phyloP scores from a whole-genome alignment of 306 rosid species.

The Rubus idaeus region DNA sequence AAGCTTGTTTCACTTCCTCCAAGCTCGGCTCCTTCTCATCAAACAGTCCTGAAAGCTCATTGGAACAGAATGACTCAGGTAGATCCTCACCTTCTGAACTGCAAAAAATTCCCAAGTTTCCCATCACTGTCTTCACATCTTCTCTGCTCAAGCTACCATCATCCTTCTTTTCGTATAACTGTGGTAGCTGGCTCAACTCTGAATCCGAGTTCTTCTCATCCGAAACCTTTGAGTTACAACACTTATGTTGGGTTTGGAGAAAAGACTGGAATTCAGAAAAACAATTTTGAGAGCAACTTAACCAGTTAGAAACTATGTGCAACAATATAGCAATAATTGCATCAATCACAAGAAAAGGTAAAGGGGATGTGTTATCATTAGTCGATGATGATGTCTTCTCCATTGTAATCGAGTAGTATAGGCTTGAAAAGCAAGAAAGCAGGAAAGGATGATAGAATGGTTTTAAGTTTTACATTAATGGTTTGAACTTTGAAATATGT shows the following conservation, averaged over 20 bases:
- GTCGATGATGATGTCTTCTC: conserved; percentile 21
- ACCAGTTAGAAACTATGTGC: conserved; percentile 8
- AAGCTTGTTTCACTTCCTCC: conserved; percentile 82
- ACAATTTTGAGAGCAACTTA: neutral
- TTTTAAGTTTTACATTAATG: neutral
- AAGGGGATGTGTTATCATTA: neutral
- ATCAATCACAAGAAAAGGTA: conserved; percentile 24
- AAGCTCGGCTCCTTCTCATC: conserved; percentile 82
- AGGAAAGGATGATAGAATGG: conserved; percentile 23
- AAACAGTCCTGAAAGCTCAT: conserved; percentile 55
- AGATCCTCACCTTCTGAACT: conserved; percentile 50
- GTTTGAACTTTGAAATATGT: neutral
- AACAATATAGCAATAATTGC: neutral
- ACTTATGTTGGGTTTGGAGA: conserved; percentile 22
- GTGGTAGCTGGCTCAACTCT: conserved; percentile 21
- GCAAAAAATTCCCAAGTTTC: conserved; percentile 49
- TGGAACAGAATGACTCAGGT: conserved; percentile 30
- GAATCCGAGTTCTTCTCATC: conserved; percentile 16
- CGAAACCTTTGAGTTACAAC: conserved; percentile 21
- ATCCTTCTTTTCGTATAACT: conserved; percentile 24
- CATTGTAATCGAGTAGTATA: conserved; percentile 21
- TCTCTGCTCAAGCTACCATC: conserved; percentile 44
- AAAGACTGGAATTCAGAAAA: conserved; percentile 27
- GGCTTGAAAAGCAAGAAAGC: neutral
- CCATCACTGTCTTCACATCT: conserved; percentile 60